Evolutionary conservation across 441 rosid genomes (phyloP).

Genomic region (Populus hybrid): DNA sequence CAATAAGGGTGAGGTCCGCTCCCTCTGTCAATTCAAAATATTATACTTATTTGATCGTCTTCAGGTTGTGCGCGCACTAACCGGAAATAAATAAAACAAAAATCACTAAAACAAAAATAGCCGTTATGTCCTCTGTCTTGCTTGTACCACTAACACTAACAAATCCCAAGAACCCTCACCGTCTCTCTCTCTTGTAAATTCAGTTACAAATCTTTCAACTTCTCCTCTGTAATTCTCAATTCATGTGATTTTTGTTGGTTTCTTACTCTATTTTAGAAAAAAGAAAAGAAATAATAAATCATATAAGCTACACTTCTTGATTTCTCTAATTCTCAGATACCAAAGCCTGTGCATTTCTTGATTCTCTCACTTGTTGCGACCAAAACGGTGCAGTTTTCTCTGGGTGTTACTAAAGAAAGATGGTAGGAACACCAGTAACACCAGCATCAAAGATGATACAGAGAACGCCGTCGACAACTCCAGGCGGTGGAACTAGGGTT

Average conservation of each 20-base stretch:
- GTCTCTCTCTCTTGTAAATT: background rate
- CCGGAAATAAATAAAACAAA: conserved; percentile 10
- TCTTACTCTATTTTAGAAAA: background rate
- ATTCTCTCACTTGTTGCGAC: background rate
- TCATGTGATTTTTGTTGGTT: conserved; percentile 23
- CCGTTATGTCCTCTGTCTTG: conserved; percentile 26
- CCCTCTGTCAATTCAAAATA: conserved; percentile 26
- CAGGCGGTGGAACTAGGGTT: conserved; percentile 48
- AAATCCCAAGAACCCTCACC: background rate
- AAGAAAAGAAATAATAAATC: conserved; percentile 7
- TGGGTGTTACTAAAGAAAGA: conserved; percentile 25
- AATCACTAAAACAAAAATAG: conserved; percentile 15
- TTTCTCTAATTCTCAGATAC: background rate
- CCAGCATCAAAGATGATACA: conserved; percentile 64
- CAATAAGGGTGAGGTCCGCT: conserved; percentile 1
- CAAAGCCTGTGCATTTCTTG: background rate
- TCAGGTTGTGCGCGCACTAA: conserved; percentile 23
- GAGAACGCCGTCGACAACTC: conserved; percentile 52
- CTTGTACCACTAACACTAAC: background rate
- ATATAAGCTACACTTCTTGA: background rate
- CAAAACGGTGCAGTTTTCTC: background rate
- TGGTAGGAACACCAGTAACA: conserved; percentile 68
- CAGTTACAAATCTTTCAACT: background rate
- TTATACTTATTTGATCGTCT: background rate
- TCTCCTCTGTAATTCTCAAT: background rate